These are phyloP conservation scores for Neurospora sp. DNA, from an alignment of 2,329 filamentous ascomycete species.

Conservation along the genomic window DNA sequence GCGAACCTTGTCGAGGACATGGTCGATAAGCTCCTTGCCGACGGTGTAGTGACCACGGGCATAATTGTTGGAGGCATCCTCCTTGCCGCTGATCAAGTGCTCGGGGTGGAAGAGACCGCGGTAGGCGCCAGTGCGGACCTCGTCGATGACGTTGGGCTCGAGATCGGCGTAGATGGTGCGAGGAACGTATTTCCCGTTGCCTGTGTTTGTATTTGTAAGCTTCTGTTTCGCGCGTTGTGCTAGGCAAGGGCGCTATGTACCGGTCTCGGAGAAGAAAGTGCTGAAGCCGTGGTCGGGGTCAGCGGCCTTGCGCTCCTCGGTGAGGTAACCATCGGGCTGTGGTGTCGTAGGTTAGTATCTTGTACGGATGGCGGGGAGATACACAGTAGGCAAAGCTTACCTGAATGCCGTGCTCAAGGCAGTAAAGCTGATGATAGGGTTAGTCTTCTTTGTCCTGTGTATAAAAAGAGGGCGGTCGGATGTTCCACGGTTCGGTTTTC, in stretches of 20 bases:
- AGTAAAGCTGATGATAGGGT: constrained; percentile 69
- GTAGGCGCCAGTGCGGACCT: constrained; percentile 96
- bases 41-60: constrained; percentile 99
- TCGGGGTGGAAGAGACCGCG: constrained; percentile 96
- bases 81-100: constrained; percentile 99
- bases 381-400: constrained; percentile 42
- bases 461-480: neutral
- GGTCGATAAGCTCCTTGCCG: constrained; percentile 98
- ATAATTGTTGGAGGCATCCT: constrained; percentile 99
- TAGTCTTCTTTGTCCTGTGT: constrained; percentile 5
- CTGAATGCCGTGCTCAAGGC: constrained; percentile 99
- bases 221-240: constrained; percentile 1
- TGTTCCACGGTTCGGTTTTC: neutral
- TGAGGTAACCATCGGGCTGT: constrained; percentile 96
- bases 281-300: constrained; percentile 97
- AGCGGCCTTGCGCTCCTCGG: constrained; percentile 89
- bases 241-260: constrained; percentile 43
- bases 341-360: constrained; percentile 24
- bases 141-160: constrained; percentile 98
- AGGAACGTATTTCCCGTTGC: constrained; percentile 97
- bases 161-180: constrained; percentile 99
- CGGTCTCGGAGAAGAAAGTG: constrained; percentile 99
- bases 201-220: constrained; percentile 34
- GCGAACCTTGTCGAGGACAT: constrained; percentile 95
- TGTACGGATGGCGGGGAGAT: neutral